Evolutionary conservation across 108 stramenopile genomes (phyloP).

Genomic region (Craspedostauros australis): DNA sequence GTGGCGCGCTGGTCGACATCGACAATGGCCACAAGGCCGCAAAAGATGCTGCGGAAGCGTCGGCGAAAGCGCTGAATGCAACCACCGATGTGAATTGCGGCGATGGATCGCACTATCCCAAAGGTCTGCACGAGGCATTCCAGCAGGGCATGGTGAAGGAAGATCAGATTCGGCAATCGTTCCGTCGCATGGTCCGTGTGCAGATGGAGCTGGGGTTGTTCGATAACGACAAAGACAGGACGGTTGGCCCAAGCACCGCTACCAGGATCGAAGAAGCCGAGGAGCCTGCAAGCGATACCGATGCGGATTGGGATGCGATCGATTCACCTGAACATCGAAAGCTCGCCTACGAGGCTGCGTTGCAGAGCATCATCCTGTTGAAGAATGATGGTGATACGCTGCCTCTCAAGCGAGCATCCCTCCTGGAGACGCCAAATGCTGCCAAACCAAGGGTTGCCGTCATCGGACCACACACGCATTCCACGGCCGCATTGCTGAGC

Average conservation of each 20-base stretch:
- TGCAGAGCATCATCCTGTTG: conserved; percentile 41
- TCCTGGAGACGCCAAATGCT: too few species aligned
- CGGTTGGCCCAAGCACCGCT: conserved; percentile 7
- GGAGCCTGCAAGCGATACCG: too few species aligned
- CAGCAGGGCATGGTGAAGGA: conserved; percentile 18
- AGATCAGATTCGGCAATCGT: conserved; percentile 21
- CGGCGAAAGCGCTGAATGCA: conserved; percentile 24
- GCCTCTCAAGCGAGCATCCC: conserved; percentile 25
- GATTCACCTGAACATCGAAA: conserved; percentile 6
- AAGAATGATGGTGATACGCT: conserved; percentile 23
- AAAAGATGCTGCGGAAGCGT: conserved; percentile 22
- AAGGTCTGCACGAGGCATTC: conserved; percentile 13
- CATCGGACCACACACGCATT: conserved; percentile 46
- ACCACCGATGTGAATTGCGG: conserved; percentile 52
- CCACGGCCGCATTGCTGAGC: conserved; percentile 16
- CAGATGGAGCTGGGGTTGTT: conserved; percentile 42
- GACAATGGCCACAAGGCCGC: conserved; percentile 25
- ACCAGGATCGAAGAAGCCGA: too few species aligned
- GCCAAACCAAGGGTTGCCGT: too few species aligned
- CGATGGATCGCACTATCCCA: conserved; percentile 11
- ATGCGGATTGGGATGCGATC: conserved; percentile 11
- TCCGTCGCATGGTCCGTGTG: conserved; percentile 25
- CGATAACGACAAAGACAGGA: conserved; percentile 21
- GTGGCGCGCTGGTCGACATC: conserved; percentile 49
- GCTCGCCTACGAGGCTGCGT: conserved; percentile 40